These are phyloP conservation scores for Thuja plicata DNA, from an alignment of 83 land plant genomes.

Conservation along the genomic window DNA sequence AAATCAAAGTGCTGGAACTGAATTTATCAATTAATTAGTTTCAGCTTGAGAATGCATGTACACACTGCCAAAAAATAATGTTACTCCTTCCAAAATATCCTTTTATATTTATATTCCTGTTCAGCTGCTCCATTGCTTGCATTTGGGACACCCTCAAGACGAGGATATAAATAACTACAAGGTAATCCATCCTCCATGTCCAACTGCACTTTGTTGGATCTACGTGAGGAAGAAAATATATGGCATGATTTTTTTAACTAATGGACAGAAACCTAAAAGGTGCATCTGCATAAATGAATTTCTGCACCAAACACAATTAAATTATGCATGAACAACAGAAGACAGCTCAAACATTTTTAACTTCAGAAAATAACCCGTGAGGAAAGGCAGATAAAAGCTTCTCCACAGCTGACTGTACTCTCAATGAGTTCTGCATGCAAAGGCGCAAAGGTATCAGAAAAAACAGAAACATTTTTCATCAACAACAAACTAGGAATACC, in stretches of 20 bases:
- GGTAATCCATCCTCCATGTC: background rate
- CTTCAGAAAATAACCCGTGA: slow-evolving; percentile 20
- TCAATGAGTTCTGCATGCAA: slow-evolving; percentile 14
- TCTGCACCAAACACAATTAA: background rate
- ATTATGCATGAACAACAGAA: background rate
- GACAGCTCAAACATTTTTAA: slow-evolving; percentile 5
- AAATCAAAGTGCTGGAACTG: background rate
- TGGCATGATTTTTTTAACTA: background rate
- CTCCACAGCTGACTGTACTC: slow-evolving; percentile 18
- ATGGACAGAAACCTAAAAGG: background rate
- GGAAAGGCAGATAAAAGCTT: slow-evolving; percentile 10
- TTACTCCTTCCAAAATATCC: background rate
- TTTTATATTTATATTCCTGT: slow-evolving; percentile 4
- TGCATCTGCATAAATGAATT: background rate
- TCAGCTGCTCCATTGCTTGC: background rate
- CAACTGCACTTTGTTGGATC: slow-evolving; percentile 4
- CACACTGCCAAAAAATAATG: too few relatives aligned
- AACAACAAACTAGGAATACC: background rate
- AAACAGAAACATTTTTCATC: background rate
- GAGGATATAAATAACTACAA: background rate
- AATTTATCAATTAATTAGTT: background rate
- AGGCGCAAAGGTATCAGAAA: background rate
- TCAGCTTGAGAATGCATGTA: background rate
- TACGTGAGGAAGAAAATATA: background rate
- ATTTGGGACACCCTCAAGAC: background rate